Evolutionary conservation across 208 protist genomes (phyloP), one percentile per base, ranked within the genome.

Genomic region (Angomonas ambiguus): DNA sequence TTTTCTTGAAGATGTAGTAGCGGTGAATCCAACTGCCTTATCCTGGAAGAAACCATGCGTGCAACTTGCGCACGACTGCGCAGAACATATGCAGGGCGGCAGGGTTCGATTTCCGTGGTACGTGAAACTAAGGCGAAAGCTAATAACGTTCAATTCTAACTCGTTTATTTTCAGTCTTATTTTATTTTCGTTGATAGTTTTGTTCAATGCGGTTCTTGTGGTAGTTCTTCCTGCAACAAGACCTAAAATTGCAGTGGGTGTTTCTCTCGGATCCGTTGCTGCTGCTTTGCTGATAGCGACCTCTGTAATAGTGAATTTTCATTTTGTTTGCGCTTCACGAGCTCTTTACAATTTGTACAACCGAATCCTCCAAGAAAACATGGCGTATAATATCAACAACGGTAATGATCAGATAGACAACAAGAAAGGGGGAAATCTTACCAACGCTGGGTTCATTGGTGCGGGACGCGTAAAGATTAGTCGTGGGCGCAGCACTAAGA

Each of bases 1-100:
- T 1, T 95, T 95, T 66, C 65, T 91, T 0, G 81, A 87, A 57
- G 80, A 92, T 64, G 76, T 92, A 55, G 62, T 93, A 10, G 72
- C 62, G 30, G 72, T 93, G 51, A 76, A 83, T 0, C 84, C 89
- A 22, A 66, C 87, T 58, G 82, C 89, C 22, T 67, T 95, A 13
- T 69, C 78, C 42, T 95, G 89, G 87, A 88, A 85, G 30, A 82
- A 82, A 51, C 74, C 76, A 3, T 88, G 79, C 22, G 69, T 80
- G n/a, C 80, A 82, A 24, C 67, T 95, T 18, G 83, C 89, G 18
- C 65, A 86, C 33, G 86, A 95, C 16, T 88, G 76, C 45, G 79
- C 86, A 25, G 74, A 90, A 22, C 80, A 83, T 51, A 85, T 90
- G 71, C 72, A 70, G 28, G 56, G 76, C 25, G 74, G 73, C 24